Evolutionary conservation across 208 protist species (phyloP), one percentile per base, ranked within the genome.

Genomic region (Leishmania tropica): DNA sequence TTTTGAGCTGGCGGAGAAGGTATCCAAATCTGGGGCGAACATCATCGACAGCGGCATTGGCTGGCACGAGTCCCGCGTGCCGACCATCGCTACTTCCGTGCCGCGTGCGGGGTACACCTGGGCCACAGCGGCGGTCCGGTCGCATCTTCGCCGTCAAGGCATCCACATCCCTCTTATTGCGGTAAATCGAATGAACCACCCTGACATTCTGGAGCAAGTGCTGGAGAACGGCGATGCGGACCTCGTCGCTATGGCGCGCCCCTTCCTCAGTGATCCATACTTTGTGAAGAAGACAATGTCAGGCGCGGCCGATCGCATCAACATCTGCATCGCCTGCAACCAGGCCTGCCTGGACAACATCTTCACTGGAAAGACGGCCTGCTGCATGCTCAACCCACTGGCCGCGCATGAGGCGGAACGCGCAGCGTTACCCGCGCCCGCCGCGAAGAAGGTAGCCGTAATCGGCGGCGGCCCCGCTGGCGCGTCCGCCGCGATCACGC

Each of bases 261-360:
- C 97, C 11, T 87, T 99, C 28, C 89, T 99, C 53, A 96, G 96
- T 17, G 97, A 98, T 67, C 80, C 97, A 13, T 86, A 98, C 76
- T 98, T 98, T 80, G 93, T 98, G 54, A 86, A 75, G 64, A 99
- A 99, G 86, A 92, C 91, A 13, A 87, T 85, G 68, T 40, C 85
- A 19, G 90, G 90, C 17, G 68, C 80, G 51, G 84, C 73, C 3
- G 89, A 94, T 28, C 86, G 91, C 53, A 98, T 99, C 72, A 90
- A 98, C 72, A 94, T 95, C 28, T 99, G 98, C 88, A 99, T 99
- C 70, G 98, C 85, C n/a, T 99, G 98, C 89, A 99, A 99, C 81
- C 96, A 99, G 17, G 83, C 83, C 79, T 99, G 98, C 77, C 87
- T 99, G 17, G 96, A 99, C 83, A 95, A 97, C 70, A 89, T 97